phyloP scores from a whole-genome alignment of 2,329 filamentous ascomycete genomes.

The Colletotrichum graminicola region DNA sequence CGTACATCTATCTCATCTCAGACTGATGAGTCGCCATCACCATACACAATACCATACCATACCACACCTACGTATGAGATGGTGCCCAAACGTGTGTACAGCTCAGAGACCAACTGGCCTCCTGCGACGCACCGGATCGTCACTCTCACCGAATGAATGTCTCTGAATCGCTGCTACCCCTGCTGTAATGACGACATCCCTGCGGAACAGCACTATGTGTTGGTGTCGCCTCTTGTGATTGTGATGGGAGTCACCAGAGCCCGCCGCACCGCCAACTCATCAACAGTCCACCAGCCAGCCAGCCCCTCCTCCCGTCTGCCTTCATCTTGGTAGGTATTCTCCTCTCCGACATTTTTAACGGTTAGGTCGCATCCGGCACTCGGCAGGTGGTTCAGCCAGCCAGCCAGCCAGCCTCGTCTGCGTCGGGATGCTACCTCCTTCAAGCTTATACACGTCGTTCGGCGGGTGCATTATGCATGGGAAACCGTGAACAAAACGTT shows the following conservation, averaged over 20 bases:
- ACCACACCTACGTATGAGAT: too few species aligned
- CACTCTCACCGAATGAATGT: slow-evolving; percentile 13
- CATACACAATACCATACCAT: too few species aligned
- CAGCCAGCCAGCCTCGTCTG: too few species aligned
- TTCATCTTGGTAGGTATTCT: neutral
- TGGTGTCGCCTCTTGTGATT: neutral
- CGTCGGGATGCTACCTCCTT: too few species aligned
- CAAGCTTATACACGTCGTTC: neutral
- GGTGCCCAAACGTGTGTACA: neutral
- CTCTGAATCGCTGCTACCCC: neutral
- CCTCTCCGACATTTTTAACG: too few species aligned
- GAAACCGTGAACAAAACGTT: too few species aligned
- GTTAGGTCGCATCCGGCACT: too few species aligned
- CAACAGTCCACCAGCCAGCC: slow-evolving; percentile 26
- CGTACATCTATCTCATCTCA: too few species aligned
- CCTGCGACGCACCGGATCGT: neutral
- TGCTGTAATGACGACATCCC: slow-evolving; percentile 28
- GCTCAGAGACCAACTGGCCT: neutral
- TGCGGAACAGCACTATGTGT: neutral
- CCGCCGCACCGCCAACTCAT: slow-evolving; percentile 1
- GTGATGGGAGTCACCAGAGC: neutral
- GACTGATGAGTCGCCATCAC: too few species aligned
- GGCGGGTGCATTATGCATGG: too few species aligned
- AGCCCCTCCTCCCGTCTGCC: neutral
- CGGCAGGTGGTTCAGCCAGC: too few species aligned